These are phyloP conservation scores for Porcisia hertigi DNA, from an alignment of 208 protist species.

Conservation along the genomic window DNA sequence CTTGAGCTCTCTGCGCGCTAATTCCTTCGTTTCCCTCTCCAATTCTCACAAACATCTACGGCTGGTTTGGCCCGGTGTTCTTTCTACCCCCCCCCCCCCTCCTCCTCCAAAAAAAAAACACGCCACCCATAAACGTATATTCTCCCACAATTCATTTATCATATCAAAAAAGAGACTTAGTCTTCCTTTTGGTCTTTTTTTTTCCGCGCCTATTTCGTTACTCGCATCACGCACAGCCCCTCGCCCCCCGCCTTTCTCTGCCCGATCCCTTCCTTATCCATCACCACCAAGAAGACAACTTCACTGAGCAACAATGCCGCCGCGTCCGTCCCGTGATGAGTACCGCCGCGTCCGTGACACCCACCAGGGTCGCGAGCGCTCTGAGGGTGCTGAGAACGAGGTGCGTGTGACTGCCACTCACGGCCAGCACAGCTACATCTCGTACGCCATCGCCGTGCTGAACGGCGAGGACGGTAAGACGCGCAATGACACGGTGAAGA, in stretches of 20 bases:
- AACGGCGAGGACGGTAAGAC: slow-evolving; percentile 83
- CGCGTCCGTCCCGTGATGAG: slow-evolving; percentile 66
- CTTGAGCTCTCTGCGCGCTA: not conserved
- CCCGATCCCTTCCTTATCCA: not conserved
- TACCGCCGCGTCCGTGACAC: slow-evolving; percentile 68
- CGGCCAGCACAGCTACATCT: slow-evolving; percentile 88
- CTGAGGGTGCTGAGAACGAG: slow-evolving; percentile 81
- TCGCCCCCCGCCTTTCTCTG: not conserved
- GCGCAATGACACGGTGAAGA: slow-evolving; percentile 86
- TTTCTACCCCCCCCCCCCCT: too few relatives aligned
- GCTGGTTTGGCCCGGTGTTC: not conserved
- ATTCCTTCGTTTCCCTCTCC: not conserved
- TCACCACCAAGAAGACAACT: not conserved
- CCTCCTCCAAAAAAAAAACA: too few relatives aligned
- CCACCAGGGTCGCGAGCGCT: slow-evolving; percentile 58
- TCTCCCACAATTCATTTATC: not conserved
- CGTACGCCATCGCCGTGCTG: slow-evolving; percentile 85
- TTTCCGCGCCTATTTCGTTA: not conserved
- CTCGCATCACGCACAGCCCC: slow-evolving; percentile 1
- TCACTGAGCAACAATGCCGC: slow-evolving; percentile 32
- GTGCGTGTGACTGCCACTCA: slow-evolving; percentile 82
- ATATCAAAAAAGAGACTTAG: slow-evolving; percentile 15
- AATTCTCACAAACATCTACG: not conserved
- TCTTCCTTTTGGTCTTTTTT: not conserved
- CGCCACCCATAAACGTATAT: not conserved